A percentile compares a stretch with the other conserved stretches of the same genome.
phyloP scores from a whole-genome alignment of 164 flowering plant genomes.

The Piper longum region DNA sequence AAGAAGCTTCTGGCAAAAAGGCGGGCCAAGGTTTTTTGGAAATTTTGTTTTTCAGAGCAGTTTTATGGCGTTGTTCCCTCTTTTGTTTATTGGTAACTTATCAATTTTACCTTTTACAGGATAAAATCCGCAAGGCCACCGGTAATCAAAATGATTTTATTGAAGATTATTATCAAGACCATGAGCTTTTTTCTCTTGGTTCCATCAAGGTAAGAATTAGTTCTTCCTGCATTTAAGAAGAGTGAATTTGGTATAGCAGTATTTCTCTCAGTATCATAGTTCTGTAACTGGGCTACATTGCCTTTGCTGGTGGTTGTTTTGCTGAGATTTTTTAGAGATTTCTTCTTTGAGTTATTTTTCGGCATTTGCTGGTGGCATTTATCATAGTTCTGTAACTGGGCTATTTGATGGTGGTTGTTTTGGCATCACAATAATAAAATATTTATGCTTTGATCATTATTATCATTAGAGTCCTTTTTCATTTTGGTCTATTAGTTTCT shows the following conservation, averaged over 20 bases:
- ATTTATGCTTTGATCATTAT: no score
- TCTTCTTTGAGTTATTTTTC: no score
- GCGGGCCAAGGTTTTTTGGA: conserved; percentile 51
- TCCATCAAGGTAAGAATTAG: conserved; percentile 58
- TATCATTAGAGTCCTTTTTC: no score
- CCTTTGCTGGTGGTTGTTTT: no score
- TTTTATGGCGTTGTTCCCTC: not conserved
- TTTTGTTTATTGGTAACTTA: not conserved
- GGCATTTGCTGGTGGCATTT: no score
- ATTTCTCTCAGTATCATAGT: no score
- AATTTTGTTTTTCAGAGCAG: not conserved
- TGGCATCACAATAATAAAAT: no score
- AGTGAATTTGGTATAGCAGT: not conserved
- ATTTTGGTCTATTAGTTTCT: no score
- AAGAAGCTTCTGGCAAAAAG: conserved; percentile 65
- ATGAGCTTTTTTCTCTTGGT: conserved; percentile 75
- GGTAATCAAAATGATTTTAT: conserved; percentile 77
- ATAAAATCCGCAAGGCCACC: conserved; percentile 65
- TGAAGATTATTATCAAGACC: conserved; percentile 63
- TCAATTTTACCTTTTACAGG: conserved; percentile 29
- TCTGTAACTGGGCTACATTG: no score
- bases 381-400: no score
- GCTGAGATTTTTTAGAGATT: no score
- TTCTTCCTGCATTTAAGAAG: not conserved
- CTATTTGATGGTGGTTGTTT: no score